Conservation (phyloP, 139 green algal species). For the Picochlorum sp. region DNA sequence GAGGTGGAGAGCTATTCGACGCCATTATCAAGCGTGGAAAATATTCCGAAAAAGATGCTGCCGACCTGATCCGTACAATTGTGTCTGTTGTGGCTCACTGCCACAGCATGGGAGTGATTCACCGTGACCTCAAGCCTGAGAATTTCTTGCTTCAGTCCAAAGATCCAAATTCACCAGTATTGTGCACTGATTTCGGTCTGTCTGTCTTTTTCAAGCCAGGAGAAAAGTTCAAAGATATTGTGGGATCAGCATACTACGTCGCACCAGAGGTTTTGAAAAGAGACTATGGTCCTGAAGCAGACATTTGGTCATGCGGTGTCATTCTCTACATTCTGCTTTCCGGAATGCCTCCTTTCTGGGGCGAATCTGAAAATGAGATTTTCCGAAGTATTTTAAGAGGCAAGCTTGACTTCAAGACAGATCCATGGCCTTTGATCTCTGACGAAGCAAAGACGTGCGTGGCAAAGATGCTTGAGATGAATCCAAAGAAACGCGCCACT, state of each 20-base stretch:
- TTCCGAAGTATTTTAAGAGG: slow-evolving; percentile 69
- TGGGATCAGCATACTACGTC: slow-evolving; percentile 92
- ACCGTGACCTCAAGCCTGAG: slow-evolving; percentile 86
- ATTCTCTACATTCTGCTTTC: slow-evolving; percentile 97
- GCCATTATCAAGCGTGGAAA: slow-evolving; percentile 59
- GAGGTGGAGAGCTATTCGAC: slow-evolving; percentile 95
- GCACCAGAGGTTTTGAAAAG: slow-evolving; percentile 72
- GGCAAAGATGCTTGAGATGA: slow-evolving; percentile 64
- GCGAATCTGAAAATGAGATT: slow-evolving; percentile 83
- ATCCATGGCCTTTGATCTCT: slow-evolving; percentile 67
- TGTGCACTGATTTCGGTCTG: slow-evolving; percentile 92
- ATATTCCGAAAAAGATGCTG: slow-evolving; percentile 74
- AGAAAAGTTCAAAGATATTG: slow-evolving; percentile 76
- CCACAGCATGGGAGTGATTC: slow-evolving; percentile 91
- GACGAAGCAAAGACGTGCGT: slow-evolving; percentile 72
- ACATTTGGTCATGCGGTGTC: slow-evolving; percentile 91
- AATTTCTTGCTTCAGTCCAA: slow-evolving; percentile 93
- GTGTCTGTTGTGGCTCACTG: slow-evolving; percentile 87
- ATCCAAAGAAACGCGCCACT: slow-evolving; percentile 70
- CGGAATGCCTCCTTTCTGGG: slow-evolving; percentile 88
- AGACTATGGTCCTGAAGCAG: slow-evolving; percentile 73
- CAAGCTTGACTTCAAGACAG: slow-evolving; percentile 54
- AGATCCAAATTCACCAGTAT: slow-evolving; percentile 52
- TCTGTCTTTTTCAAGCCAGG: slow-evolving; percentile 83
- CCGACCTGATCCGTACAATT: slow-evolving; percentile 73